phyloP scores from a whole-genome alignment of 371 early-diverging fungal species.

The Mucor racemosus region DNA sequence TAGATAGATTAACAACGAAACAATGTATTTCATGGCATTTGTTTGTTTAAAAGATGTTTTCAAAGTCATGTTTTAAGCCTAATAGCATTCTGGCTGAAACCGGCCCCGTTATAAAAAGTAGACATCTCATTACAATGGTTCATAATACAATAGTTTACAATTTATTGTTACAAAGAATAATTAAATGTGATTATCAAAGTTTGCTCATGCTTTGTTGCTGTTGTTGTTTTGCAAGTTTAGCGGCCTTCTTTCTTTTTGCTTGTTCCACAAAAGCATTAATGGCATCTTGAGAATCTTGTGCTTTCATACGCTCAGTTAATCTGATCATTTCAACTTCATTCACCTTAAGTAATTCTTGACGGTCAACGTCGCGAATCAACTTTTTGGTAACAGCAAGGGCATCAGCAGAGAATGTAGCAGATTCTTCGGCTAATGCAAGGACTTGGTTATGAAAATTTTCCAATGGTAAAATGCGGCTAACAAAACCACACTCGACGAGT shows the following conservation, averaged over 20 bases:
- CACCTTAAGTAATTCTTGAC: constrained; percentile 45
- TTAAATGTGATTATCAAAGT: background rate
- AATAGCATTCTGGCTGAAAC: no score
- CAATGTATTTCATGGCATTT: no score
- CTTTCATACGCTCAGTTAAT: constrained; percentile 36
- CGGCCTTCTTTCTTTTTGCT: constrained; percentile 25
- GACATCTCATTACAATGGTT: no score
- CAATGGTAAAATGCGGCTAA: constrained; percentile 55
- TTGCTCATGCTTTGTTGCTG: background rate
- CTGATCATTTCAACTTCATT: constrained; percentile 55
- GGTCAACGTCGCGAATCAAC: constrained; percentile 55
- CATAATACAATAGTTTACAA: background rate
- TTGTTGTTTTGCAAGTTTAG: constrained; percentile 14
- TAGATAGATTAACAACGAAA: no score
- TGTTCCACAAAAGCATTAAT: constrained; percentile 37
- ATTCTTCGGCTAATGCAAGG: constrained; percentile 49
- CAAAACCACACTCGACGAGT: constrained; percentile 51
- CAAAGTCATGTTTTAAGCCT: no score
- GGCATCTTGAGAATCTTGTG: constrained; percentile 39
- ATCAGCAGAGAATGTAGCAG: constrained; percentile 56
- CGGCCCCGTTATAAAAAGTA: no score
- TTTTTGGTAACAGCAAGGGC: constrained; percentile 64
- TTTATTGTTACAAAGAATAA: background rate
- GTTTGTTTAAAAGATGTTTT: no score
- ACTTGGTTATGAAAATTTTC: constrained; percentile 60